These are phyloP conservation scores for Chlorella sp. DNA, from an alignment of 139 green algal genomes.

Conservation along the genomic window DNA sequence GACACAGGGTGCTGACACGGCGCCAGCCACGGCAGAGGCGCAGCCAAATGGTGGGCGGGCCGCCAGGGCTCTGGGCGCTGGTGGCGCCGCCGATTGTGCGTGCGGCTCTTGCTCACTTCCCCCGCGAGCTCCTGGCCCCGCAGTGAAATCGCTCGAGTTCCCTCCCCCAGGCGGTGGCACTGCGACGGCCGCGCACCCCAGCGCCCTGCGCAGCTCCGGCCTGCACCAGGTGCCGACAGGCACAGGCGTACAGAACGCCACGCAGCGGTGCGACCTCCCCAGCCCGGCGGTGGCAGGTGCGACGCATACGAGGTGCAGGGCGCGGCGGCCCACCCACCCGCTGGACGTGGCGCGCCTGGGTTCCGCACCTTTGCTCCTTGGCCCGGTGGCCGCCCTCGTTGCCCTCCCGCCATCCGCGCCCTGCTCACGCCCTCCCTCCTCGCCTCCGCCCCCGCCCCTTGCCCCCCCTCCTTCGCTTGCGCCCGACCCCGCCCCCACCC, in stretches of 20 bases:
- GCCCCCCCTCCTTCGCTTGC: background rate
- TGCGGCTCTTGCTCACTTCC: background rate
- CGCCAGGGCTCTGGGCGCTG: background rate
- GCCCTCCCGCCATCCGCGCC: background rate
- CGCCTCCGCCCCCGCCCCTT: background rate
- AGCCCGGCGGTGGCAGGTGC: constrained; percentile 70
- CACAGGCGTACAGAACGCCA: constrained; percentile 89
- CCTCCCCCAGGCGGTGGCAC: background rate
- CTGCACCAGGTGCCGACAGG: constrained; percentile 74
- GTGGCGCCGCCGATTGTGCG: background rate
- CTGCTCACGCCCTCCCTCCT: background rate
- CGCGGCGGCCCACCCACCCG: background rate
- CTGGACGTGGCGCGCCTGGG: background rate
- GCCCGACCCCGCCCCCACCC: background rate
- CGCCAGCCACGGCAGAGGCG: too few relatives aligned
- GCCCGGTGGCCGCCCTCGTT: background rate
- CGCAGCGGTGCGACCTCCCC: constrained; percentile 83
- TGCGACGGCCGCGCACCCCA: constrained; percentile 5
- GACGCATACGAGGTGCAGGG: background rate
- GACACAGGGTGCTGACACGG: too few relatives aligned
- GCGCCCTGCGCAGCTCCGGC: constrained; percentile 52
- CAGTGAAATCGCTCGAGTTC: constrained; percentile 30
- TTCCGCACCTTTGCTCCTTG: background rate
- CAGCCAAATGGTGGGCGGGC: background rate
- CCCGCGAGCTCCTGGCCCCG: background rate